Base-by-base conservation (phyloP, 2,329 filamentous ascomycete genomes). In the Fusarium euwallaceae region DNA sequence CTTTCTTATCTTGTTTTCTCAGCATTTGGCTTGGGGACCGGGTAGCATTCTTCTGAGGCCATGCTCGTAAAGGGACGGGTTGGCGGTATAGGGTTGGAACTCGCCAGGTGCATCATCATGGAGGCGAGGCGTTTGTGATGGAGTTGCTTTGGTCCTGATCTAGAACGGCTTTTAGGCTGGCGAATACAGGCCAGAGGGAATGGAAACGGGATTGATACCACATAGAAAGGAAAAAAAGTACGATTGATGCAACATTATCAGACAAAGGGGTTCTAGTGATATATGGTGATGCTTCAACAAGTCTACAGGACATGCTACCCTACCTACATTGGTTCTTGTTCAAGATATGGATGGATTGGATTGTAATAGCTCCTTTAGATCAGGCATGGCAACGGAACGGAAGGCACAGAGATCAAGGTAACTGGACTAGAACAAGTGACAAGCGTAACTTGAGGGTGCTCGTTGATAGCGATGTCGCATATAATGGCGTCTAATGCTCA, bases 161-260 rank as follows among this genome's bases (percentile, higher is more conserved):
- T 58, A 48, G 29, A 61, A 41, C 58, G 45, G 61, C 45, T 61
- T 55, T 53, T 24, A 29, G 48, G 69, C 59, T 63, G 39, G 45
- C 24, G 37, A 51, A 61, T 48, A 61, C 24, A 61, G 55, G 27
- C 12, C 41, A 48, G 48, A 34, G 24, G 48, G 41, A 64, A 60
- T 22, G 41, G 24, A 53, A 27, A 53, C 37, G 39, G 45, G 24
- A 20, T 55, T 59, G 53, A 66, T 74, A 69, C 68, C 64, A 64
- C 24, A 66, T 74, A 74, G 43, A 72, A 41, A 66, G 55, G 53
- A 17, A 72, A 72, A 74, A 72, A 74, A 72, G 67, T 17, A 43
- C 53, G 27, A 59, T 36, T 53, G 29, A n/a, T 37, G 37, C 22
- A 69, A 20, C 17, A 32, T 36, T 24, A 32, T 11, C 12, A 51